Conservation (phyloP, 257 asterid species). For the Solanum corneliomulleri region DNA sequence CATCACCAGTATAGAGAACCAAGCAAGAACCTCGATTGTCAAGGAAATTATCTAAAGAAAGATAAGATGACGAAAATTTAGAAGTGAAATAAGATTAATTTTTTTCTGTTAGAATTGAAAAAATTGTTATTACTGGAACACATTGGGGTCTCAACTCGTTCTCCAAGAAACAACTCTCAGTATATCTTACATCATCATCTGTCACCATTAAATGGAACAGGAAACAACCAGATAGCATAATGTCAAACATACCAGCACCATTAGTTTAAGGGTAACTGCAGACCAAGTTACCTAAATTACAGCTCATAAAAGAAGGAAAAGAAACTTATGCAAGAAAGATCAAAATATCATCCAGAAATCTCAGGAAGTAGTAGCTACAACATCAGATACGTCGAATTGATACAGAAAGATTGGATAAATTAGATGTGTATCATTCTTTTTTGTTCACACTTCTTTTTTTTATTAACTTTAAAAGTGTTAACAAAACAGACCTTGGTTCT, state of each 20-base stretch:
- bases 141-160: background rate
- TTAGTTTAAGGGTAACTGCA: background rate
- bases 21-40: constrained; percentile 60
- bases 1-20: constrained; percentile 82
- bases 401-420: background rate
- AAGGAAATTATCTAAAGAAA: constrained; percentile 20
- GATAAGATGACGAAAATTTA: background rate
- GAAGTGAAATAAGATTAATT: background rate
- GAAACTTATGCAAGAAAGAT: background rate
- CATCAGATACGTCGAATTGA: background rate
- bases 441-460: background rate
- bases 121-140: background rate
- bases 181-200: background rate
- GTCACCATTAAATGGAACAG: background rate
- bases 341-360: background rate
- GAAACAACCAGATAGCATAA: background rate
- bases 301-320: background rate
- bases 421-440: background rate
- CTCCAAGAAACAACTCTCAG: background rate
- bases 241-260: background rate
- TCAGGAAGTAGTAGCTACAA: background rate
- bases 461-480: background rate
- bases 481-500: background rate
- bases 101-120: background rate
- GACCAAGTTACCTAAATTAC: background rate